Percentiles rank a stretch among this genome's conserved stretches.
phyloP scores from a whole-genome alignment of 768 basidiomycete species.

The Cyclocybe aegerita region DNA sequence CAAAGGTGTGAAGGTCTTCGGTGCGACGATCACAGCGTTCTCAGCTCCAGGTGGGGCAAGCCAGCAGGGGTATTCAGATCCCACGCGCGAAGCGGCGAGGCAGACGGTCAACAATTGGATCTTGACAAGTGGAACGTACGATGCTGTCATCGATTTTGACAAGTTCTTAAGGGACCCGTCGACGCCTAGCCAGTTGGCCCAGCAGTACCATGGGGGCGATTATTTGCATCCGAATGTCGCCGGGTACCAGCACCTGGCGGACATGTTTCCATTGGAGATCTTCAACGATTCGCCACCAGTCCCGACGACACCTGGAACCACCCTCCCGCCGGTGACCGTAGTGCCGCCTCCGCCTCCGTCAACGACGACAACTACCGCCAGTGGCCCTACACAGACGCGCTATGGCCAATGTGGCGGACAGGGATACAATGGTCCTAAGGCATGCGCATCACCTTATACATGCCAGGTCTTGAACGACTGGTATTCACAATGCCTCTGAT shows the following conservation, averaged over 20 bases:
- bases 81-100: constrained; percentile 38
- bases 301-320: no score
- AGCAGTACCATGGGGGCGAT: constrained; percentile 43
- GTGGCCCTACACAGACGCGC: no score
- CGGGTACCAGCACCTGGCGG: constrained; percentile 42
- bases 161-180: constrained; percentile 36
- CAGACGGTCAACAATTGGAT: constrained; percentile 45
- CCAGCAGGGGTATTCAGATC: constrained; percentile 34
- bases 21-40: constrained; percentile 53
- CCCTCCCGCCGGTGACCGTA: no score
- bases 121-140: constrained; percentile 39
- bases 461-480: no score
- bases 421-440: no score
- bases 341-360: no score
- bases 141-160: constrained; percentile 49
- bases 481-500: no score
- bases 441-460: no score
- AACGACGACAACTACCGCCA: no score
- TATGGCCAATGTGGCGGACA: no score
- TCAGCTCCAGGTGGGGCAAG: constrained; percentile 28
- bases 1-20: constrained; percentile 42
- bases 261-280: constrained; percentile 37
- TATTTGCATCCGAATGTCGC: constrained; percentile 47
- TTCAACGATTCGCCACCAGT: constrained; percentile 20
- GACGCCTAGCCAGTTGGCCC: constrained; percentile 34